Base-by-base conservation (phyloP, 2,329 filamentous ascomycete species). In the Dothidotthia symphoricarpi region DNA sequence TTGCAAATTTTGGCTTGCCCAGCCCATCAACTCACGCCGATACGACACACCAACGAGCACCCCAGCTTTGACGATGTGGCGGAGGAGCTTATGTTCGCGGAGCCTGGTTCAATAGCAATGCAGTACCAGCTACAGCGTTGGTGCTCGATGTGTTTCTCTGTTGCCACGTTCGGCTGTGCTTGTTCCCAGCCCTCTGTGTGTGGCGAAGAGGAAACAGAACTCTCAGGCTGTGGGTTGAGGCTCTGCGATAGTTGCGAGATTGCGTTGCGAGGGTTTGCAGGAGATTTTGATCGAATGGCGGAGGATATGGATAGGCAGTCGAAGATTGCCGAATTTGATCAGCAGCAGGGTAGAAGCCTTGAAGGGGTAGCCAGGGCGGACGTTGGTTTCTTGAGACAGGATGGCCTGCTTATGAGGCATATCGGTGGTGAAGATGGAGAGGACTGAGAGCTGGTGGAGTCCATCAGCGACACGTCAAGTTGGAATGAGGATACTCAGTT, bases 101-200 rank as follows among this genome's bases (percentile, higher is more conserved):
- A 47, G 10, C 34, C 41, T 1, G 15, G 44, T 3, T 49, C 53
- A 1, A 12, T 14, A 1, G 41, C 35, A 0, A 31, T 51, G 16
- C 41, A 40, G 5, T 33, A 45, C 6, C 41, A 63, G 30, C 44
- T 59, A 1, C 34, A 49, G 28, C 44, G 50, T 0, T 64, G 59
- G 59, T 66, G 63, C 34, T 56, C 57, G 0, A 39, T 63, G 41
- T 66, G 63, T 38, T 57, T 63, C 28, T 48, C 49, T 1, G 45
- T 52, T 1, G 61, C 61, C 0, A 30, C 19, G 0, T 49, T 49
- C 16, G 33, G 34, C 4, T 66, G 45, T 22, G 42, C 33, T 27
- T 31, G 30, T 13, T 4, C 11, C 10, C 55, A 51, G 28, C 13
- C 19, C 24, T 41, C 28, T 13, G 6, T 44, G 6, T 30, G 24